A percentile compares a stretch with the other conserved stretches of the same genome.
Evolutionary conservation across 139 green algal genomes (phyloP).

Genomic region (Chlamydomonas sphaeroides): DNA sequence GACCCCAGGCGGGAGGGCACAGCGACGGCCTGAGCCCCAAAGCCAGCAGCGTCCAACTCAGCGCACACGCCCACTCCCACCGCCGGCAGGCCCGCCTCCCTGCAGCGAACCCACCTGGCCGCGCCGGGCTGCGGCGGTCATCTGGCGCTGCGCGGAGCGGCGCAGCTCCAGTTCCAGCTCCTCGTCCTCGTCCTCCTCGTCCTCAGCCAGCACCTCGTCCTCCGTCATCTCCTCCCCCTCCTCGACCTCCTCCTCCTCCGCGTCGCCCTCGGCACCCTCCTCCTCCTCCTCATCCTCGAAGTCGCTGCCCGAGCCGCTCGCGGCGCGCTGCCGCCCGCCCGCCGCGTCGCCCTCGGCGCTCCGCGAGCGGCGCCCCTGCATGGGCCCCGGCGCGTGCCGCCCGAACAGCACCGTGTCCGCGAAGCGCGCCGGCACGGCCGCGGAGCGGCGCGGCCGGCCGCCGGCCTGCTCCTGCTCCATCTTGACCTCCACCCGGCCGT

Average conservation of each 20-base stretch:
- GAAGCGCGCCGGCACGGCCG: conserved; percentile 26
- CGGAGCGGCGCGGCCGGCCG: conserved; percentile 14
- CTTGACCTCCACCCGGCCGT: no score
- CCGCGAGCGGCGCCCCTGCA: neutral
- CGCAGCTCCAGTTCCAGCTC: no score
- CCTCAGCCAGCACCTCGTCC: neutral
- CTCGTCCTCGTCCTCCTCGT: no score
- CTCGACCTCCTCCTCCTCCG: neutral
- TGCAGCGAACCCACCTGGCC: no score
- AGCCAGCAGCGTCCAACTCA: no score
- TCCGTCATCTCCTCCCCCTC: no score
- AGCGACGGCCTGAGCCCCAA: no score
- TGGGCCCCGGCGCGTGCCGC: neutral
- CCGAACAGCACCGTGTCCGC: conserved; percentile 8
- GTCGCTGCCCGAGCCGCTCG: neutral
- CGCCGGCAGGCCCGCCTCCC: no score
- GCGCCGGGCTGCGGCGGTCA: no score
- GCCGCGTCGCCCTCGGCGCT: neutral
- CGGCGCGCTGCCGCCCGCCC: neutral
- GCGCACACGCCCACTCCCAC: no score
- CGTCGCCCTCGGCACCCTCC: neutral
- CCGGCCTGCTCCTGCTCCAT: neutral
- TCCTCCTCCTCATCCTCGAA: neutral
- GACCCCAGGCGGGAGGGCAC: no score
- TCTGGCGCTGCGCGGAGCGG: no score